Evolutionary conservation across 805 yeast species (phyloP).

Genomic region (Candida xyloterini): DNA sequence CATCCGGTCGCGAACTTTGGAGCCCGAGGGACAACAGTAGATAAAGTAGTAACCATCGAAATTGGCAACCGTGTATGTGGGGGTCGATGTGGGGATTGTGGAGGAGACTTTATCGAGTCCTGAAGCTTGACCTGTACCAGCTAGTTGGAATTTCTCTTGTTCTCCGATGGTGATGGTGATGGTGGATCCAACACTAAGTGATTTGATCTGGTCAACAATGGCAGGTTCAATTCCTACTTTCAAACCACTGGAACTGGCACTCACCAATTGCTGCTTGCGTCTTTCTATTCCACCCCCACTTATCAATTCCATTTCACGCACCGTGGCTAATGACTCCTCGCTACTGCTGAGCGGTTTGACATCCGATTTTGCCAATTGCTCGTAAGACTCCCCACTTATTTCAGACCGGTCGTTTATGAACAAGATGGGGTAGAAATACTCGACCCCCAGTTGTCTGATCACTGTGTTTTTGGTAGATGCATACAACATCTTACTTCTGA

Average conservation of each 20-base stretch:
- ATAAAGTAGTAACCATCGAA: constrained; percentile 52
- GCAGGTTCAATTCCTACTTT: constrained; percentile 11
- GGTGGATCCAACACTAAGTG: constrained; percentile 5
- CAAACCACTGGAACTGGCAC: constrained; percentile 17
- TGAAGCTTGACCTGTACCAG: constrained; percentile 8
- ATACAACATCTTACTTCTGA: constrained; percentile 85
- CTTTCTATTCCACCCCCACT: constrained; percentile 32
- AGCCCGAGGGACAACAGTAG: constrained; percentile 86
- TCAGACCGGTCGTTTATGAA: constrained; percentile 59
- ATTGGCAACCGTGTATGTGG: constrained; percentile 58
- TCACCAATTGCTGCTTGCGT: constrained; percentile 22
- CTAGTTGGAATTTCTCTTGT: constrained; percentile 15
- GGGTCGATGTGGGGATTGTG: constrained; percentile 40
- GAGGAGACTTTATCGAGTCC: constrained; percentile 26
- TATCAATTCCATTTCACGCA: constrained; percentile 42
- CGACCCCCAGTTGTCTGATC: constrained; percentile 66
- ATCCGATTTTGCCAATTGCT: constrained; percentile 36
- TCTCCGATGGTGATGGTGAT: constrained; percentile 14
- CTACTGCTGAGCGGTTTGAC: constrained; percentile 54
- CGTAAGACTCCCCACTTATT: constrained; percentile 48
- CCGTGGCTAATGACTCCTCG: constrained; percentile 49
- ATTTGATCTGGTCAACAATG: constrained; percentile 5
- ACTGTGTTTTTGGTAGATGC: constrained; percentile 86
- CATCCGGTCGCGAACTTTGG: constrained; percentile 90
- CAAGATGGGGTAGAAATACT: constrained; percentile 46